Percentiles rank a stretch among this genome's conserved stretches.
Conservation (phyloP, 2,329 filamentous ascomycete species). For the Aureobasidium leucospermi region DNA sequence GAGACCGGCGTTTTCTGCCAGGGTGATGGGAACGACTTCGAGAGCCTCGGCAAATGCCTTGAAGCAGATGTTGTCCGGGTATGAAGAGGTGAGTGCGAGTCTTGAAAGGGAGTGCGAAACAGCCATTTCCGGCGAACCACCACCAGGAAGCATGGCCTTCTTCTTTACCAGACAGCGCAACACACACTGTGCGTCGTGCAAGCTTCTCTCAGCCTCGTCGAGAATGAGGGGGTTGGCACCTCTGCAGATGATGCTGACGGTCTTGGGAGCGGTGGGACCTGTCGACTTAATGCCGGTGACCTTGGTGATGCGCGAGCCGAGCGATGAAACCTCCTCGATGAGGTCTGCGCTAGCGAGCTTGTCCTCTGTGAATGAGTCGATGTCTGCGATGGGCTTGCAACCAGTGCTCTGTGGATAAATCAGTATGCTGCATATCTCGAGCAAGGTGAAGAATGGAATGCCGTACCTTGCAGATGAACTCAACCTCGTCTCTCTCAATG, state of each 20-base stretch:
- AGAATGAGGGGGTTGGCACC: slow-evolving; percentile 92
- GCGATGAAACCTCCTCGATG: slow-evolving; percentile 82
- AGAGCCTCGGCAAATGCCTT: slow-evolving; percentile 97
- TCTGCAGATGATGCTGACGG: slow-evolving; percentile 87
- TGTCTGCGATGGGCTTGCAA: slow-evolving; percentile 97
- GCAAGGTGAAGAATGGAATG: neutral
- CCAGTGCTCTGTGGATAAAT: slow-evolving; percentile 59
- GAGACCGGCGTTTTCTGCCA: slow-evolving; percentile 93
- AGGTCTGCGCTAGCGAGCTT: slow-evolving; percentile 92
- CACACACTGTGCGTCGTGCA: slow-evolving; percentile 96
- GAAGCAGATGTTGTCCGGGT: slow-evolving; percentile 97
- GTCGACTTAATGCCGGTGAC: slow-evolving; percentile 81
- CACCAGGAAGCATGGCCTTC: slow-evolving; percentile 96
- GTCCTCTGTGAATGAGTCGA: slow-evolving; percentile 97
- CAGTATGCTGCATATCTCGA: slow-evolving; percentile 6
- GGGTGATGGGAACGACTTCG: slow-evolving; percentile 91
- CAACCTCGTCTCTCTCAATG: slow-evolving; percentile 95
- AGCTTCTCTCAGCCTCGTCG: slow-evolving; percentile 91
- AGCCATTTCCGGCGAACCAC: slow-evolving; percentile 93
- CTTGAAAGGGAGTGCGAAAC: slow-evolving; percentile 81
- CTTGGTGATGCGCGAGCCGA: slow-evolving; percentile 88
- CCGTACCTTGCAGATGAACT: slow-evolving; percentile 85
- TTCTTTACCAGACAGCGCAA: slow-evolving; percentile 98
- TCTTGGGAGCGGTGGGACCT: slow-evolving; percentile 55
- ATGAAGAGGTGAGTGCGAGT: slow-evolving; percentile 73